phyloP scores from a whole-genome alignment of 2,329 filamentous ascomycete species.

The Helotiales sp. region DNA sequence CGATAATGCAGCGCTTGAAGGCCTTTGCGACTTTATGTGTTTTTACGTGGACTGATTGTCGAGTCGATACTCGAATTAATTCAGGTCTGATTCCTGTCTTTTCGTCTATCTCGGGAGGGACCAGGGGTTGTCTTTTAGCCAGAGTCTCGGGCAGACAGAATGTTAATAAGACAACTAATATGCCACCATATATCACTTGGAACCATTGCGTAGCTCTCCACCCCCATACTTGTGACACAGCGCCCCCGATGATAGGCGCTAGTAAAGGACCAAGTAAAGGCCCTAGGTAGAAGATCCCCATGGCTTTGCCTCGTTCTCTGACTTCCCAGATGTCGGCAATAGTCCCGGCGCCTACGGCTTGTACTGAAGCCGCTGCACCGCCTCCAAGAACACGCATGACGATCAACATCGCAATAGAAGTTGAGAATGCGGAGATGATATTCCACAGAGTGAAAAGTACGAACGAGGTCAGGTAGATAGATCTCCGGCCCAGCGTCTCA shows the following conservation, averaged over 20 bases:
- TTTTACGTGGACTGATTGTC: slow-evolving; percentile 62
- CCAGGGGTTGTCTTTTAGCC: slow-evolving; percentile 29
- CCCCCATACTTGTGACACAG: slow-evolving; percentile 68
- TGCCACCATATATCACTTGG: slow-evolving; percentile 69
- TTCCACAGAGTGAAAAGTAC: slow-evolving; percentile 73
- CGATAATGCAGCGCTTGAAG: slow-evolving; percentile 67
- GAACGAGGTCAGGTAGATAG: slow-evolving; percentile 81
- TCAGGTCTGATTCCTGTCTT: slow-evolving; percentile 19
- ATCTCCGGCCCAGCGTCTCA: slow-evolving; percentile 72
- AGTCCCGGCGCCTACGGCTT: slow-evolving; percentile 82
- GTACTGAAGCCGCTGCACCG: slow-evolving; percentile 78
- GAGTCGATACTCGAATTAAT: slow-evolving; percentile 61
- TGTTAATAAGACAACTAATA: slow-evolving; percentile 60
- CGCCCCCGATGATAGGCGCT: slow-evolving; percentile 78
- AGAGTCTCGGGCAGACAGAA: slow-evolving; percentile 71
- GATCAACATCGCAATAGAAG: slow-evolving; percentile 76
- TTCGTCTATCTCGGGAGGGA: slow-evolving; percentile 14
- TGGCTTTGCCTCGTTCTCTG: slow-evolving; percentile 74
- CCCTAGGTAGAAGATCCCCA: slow-evolving; percentile 83
- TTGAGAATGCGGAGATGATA: slow-evolving; percentile 69
- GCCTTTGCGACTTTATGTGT: slow-evolving; percentile 58
- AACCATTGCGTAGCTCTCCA: slow-evolving; percentile 85
- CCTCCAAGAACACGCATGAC: slow-evolving; percentile 76
- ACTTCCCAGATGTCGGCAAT: slow-evolving; percentile 82
- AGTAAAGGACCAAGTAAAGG: slow-evolving; percentile 76